These are phyloP conservation scores for Pseudopithomyces maydicus DNA, from an alignment of 2,329 filamentous ascomycete species.

Conservation along the genomic window DNA sequence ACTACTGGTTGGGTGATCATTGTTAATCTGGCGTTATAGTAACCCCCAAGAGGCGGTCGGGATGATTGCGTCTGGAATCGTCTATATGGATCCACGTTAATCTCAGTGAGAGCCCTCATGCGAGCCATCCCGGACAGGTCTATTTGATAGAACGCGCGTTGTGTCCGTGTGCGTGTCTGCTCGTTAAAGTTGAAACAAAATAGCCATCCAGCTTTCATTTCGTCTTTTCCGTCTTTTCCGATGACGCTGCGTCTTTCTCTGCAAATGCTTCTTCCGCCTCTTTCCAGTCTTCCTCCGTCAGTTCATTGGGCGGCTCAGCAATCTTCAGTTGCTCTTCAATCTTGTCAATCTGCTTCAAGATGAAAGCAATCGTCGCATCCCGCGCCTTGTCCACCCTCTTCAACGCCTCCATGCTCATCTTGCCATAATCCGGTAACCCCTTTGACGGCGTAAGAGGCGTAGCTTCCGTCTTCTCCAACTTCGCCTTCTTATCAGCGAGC, in stretches of 20 bases:
- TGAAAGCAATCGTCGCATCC: conserved; percentile 58
- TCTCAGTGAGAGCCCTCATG: too few species aligned
- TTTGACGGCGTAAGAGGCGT: conserved; percentile 36
- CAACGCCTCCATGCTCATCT: conserved; percentile 49
- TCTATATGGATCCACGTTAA: too few species aligned
- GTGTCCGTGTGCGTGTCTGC: not conserved
- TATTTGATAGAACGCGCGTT: not conserved
- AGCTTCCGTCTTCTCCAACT: conserved; percentile 29
- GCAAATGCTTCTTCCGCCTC: conserved; percentile 14
- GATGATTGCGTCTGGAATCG: too few species aligned
- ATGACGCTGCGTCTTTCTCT: not conserved
- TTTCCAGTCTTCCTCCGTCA: conserved; percentile 20
- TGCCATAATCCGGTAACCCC: conserved; percentile 46
- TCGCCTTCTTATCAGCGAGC: conserved; percentile 49
- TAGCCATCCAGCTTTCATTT: not conserved
- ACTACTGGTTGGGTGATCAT: too few species aligned
- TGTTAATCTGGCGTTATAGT: too few species aligned
- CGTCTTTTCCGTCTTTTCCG: conserved; percentile 4
- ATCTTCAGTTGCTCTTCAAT: conserved; percentile 49
- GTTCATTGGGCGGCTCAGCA: conserved; percentile 27
- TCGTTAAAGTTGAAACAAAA: not conserved
- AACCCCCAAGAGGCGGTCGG: too few species aligned
- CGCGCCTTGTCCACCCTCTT: conserved; percentile 54
- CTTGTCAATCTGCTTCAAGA: conserved; percentile 59
- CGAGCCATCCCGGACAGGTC: not conserved